Percentiles rank a stretch among this genome's conserved stretches.
These are phyloP conservation scores for Selenicereus undatus DNA, from an alignment of 148 eudicot genomes.

Conservation along the genomic window DNA sequence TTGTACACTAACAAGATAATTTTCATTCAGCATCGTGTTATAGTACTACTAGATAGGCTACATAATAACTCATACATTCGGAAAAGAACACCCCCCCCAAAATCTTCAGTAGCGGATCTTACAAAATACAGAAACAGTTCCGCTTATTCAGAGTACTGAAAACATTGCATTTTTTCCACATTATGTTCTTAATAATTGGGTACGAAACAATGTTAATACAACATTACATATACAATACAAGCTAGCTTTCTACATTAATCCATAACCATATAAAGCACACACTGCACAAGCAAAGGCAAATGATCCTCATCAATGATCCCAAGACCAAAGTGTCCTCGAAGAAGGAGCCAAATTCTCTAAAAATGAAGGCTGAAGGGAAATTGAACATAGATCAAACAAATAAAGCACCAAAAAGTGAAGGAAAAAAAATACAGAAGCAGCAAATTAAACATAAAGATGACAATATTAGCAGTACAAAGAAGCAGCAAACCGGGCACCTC, in stretches of 20 bases:
- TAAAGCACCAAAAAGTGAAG: neutral
- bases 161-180: slow-evolving; percentile 10
- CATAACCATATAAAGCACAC: slow-evolving; percentile 10
- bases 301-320: slow-evolving; percentile 4
- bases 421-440: slow-evolving; percentile 20
- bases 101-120: neutral
- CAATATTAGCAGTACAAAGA: too few relatives aligned
- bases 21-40: too few relatives aligned
- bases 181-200: slow-evolving; percentile 5
- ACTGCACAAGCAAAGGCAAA: neutral
- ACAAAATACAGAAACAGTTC: neutral
- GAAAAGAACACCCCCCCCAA: too few relatives aligned
- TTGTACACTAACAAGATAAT: too few relatives aligned
- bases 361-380: slow-evolving; percentile 16
- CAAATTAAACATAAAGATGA: too few relatives aligned
- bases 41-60: too few relatives aligned
- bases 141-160: slow-evolving; percentile 10
- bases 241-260: slow-evolving; percentile 18
- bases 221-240: slow-evolving; percentile 20
- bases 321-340: slow-evolving; percentile 14
- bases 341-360: slow-evolving; percentile 14
- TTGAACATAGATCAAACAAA: slow-evolving; percentile 8
- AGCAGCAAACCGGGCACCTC: too few relatives aligned
- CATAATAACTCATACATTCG: too few relatives aligned
- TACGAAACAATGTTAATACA: slow-evolving; percentile 22